These are phyloP conservation scores for Raddia guianensis DNA, from an alignment of 176 grass and related monocot species.

Conservation along the genomic window DNA sequence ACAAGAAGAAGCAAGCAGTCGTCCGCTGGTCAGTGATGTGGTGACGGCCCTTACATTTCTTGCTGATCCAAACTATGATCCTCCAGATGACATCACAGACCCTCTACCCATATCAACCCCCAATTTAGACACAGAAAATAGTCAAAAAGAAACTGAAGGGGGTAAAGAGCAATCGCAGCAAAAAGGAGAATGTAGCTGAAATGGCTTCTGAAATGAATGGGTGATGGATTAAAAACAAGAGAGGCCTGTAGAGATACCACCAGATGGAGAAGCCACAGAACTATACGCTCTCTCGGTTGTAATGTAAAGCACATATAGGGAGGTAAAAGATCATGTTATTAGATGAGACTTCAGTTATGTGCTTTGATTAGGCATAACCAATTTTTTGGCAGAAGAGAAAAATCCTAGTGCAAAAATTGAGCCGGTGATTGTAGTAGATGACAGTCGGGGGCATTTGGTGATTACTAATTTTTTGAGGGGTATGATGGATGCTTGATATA, in stretches of 20 bases:
- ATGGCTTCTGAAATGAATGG: conserved; percentile 10
- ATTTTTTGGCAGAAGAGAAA: conserved; percentile 12
- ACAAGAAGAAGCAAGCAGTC: conserved; percentile 72
- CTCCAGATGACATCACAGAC: conserved; percentile 51
- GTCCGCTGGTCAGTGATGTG: conserved; percentile 81
- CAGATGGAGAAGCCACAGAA: conserved; percentile 11
- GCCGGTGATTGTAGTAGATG: conserved; percentile 3
- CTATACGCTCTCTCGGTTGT: not conserved
- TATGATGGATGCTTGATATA: too few species aligned
- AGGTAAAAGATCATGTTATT: conserved; percentile 22
- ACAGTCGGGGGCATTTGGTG: too few species aligned
- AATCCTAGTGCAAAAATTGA: not conserved
- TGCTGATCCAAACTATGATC: conserved; percentile 64
- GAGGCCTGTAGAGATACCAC: conserved; percentile 14
- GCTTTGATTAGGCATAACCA: conserved; percentile 35
- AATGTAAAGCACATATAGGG: conserved; percentile 38
- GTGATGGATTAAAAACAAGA: conserved; percentile 37
- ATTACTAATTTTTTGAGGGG: too few species aligned
- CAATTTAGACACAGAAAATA: conserved; percentile 30
- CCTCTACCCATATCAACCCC: conserved; percentile 47
- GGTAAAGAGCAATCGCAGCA: not conserved
- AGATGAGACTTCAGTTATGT: conserved; percentile 13
- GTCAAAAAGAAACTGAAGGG: conserved; percentile 28
- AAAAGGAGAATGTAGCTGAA: conserved; percentile 33
- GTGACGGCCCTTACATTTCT: conserved; percentile 74